Evolutionary conservation across 441 rosid species (phyloP), one percentile per base, ranked within the genome.

Genomic region (Geranium incanum): DNA sequence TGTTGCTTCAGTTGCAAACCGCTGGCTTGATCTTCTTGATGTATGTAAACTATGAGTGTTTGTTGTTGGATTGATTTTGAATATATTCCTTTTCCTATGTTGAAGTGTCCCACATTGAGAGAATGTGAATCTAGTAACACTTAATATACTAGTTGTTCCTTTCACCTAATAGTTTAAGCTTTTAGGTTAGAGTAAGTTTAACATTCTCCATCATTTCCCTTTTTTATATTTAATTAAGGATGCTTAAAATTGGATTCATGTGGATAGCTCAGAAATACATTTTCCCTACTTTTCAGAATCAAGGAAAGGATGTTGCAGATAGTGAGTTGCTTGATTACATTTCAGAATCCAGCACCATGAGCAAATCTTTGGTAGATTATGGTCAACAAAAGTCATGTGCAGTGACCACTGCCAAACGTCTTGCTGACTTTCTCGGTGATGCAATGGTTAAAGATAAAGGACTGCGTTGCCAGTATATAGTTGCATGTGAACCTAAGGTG

Each of bases 271-370:
- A 66, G 68, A 64, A 55, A 63, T 71, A 21, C 19, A 0, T 37
- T 66, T 64, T 2, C 76, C 71, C 70, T 70, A 28, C 50, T 55
- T 23, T 79, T 74, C 87, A 95, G 99, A 95, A 86, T 86, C 93
- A 89, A 84, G 99, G 99, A 70, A 83, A 80, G 71, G 96, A 92
- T 84, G 82, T 95, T 80, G 95, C 92, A 2, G 99, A 95, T 66
- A 86, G 93, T 78, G 99, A 95, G 81, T 84, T 95, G 84, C 81
- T 95, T 70, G 99, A 93, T 82, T 95, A 89, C 80, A 93, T 95
- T 83, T 93, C 99, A 67, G 99, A 95, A 82, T 95, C 99, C 71
- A 95, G 99, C 85, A 95, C 99, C 79, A 93, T 95, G 99, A 95
- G 99, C 91, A 95, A 91, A 82, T 93, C 99, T 45, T 83, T 95